Percentiles rank a stretch among this genome's conserved stretches.
These are phyloP conservation scores for Odontarrhena argentea DNA, from an alignment of 345 rosid genomes.

Conservation along the genomic window DNA sequence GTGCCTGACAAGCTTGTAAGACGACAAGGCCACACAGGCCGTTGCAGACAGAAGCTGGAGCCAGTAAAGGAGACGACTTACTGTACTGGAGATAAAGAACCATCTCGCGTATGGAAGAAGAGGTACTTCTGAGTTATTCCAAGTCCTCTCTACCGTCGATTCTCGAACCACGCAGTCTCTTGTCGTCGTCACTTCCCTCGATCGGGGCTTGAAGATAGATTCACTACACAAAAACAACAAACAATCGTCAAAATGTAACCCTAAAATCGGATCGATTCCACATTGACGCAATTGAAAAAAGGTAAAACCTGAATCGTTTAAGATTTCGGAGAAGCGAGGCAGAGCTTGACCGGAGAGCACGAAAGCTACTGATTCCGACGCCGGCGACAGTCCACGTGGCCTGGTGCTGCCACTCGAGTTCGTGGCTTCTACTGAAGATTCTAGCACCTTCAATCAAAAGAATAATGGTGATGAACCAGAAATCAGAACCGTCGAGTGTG, in stretches of 20 bases:
- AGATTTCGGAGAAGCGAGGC: slow-evolving; percentile 40
- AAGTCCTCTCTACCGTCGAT: slow-evolving; percentile 41
- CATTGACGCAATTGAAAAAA: background rate
- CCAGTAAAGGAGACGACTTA: slow-evolving; percentile 80
- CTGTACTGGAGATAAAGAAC: slow-evolving; percentile 66
- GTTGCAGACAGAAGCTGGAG: slow-evolving; percentile 85
- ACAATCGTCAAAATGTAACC: background rate
- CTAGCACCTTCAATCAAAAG: slow-evolving; percentile 81
- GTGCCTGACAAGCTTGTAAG: slow-evolving; percentile 67
- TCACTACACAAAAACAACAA: slow-evolving; percentile 17
- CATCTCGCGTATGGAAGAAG: slow-evolving; percentile 76
- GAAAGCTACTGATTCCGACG: slow-evolving; percentile 73
- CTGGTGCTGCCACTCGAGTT: slow-evolving; percentile 94
- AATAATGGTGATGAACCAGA: slow-evolving; percentile 85
- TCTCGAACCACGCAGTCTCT: slow-evolving; percentile 22
- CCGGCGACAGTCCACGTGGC: slow-evolving; percentile 82
- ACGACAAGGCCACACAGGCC: slow-evolving; percentile 68
- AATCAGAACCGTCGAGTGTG: slow-evolving; percentile 78
- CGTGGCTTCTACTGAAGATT: slow-evolving; percentile 87
- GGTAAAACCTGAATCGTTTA: slow-evolving; percentile 34
- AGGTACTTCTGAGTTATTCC: slow-evolving; percentile 82
- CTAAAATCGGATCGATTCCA: background rate
- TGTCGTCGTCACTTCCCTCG: slow-evolving; percentile 36
- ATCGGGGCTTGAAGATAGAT: slow-evolving; percentile 34
- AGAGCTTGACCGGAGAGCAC: slow-evolving; percentile 62